Evolutionary conservation across 352 stramenopile species (phyloP).

Genomic region (Globisporangium nunn): DNA sequence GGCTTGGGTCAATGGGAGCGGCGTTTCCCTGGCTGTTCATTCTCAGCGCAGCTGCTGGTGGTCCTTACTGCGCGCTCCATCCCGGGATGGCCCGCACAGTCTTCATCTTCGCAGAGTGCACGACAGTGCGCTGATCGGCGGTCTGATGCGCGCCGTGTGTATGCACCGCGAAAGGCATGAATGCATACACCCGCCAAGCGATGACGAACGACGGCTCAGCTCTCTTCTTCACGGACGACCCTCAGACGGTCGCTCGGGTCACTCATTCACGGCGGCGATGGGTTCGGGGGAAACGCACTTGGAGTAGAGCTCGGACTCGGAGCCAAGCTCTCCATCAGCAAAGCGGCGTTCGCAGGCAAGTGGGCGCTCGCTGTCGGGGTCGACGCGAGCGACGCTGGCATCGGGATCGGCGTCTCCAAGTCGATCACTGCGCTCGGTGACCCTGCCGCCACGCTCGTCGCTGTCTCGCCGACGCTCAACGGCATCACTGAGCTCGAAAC

Average conservation of each 20-base stretch:
- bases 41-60: too few relatives aligned
- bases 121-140: too few relatives aligned
- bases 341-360: neutral
- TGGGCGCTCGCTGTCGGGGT: constrained; percentile 8
- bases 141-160: too few relatives aligned
- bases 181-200: too few relatives aligned
- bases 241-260: too few relatives aligned
- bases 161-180: too few relatives aligned
- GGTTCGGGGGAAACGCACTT: constrained; percentile 8
- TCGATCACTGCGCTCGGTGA: constrained; percentile 26
- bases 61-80: too few relatives aligned
- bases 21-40: too few relatives aligned
- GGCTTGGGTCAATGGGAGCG: too few relatives aligned
- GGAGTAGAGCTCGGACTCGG: constrained; percentile 14
- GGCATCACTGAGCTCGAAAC: constrained; percentile 12
- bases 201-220: too few relatives aligned
- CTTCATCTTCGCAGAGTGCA: too few relatives aligned
- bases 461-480: constrained; percentile 19
- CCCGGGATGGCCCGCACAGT: too few relatives aligned
- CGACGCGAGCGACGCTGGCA: constrained; percentile 28
- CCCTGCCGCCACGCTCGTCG: constrained; percentile 14
- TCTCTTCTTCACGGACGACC: neutral
- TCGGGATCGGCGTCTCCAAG: constrained; percentile 41
- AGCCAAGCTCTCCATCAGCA: constrained; percentile 20
- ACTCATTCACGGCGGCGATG: constrained; percentile 6